Base-by-base conservation (phyloP, 306 rosid species). In the Trifolium repens region DNA sequence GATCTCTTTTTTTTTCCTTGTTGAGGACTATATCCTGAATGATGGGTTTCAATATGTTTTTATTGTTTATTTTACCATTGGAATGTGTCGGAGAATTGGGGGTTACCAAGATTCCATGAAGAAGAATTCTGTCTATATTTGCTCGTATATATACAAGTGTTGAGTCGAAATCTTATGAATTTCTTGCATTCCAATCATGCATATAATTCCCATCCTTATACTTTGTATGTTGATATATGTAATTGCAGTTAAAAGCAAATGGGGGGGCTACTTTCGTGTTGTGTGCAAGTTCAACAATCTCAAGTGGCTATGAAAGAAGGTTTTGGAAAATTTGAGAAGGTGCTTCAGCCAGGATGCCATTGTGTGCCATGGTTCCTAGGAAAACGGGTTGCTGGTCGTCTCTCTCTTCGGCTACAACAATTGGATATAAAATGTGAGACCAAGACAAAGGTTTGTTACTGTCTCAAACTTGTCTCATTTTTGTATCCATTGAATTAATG, bases 341-440 rank as follows among this genome's bases (percentile, higher is more conserved):
- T 94, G 35, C 91, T 94, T 81, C 86, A 90, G 77, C 98, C 98
- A 7, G 98, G 98, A 75, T 94, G 92, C 79, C 97, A 94, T 86
- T 94, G 91, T 74, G 46, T 94, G 85, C 98, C 98, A 63, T 91
- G 94, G 97, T 71, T 83, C 79, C 83, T 91, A 50, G 98, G 98
- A 72, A 70, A 73, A 60, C 87, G 76, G 75, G 5, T 91, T 60
- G 81, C 87, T 40, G 98, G 98, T 27, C 89, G 87, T 78, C 97
- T 94, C 72, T 84, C 98, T 84, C 94, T 94, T 53, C 86, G 98
- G 66, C 69, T 94, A 79, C 97, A 90, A 87, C 98, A 94, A 71
- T 72, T 94, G 90, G 98, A 94, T 46, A 84, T 94, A 50, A 78
- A 80, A 2, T 93, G 98, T 61, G 98, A 93, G 85, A 93, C 98